These are phyloP conservation scores for Cutaneotrichosporon sp. DNA, from an alignment of 1,284 basidiomycete genomes.

Conservation along the genomic window DNA sequence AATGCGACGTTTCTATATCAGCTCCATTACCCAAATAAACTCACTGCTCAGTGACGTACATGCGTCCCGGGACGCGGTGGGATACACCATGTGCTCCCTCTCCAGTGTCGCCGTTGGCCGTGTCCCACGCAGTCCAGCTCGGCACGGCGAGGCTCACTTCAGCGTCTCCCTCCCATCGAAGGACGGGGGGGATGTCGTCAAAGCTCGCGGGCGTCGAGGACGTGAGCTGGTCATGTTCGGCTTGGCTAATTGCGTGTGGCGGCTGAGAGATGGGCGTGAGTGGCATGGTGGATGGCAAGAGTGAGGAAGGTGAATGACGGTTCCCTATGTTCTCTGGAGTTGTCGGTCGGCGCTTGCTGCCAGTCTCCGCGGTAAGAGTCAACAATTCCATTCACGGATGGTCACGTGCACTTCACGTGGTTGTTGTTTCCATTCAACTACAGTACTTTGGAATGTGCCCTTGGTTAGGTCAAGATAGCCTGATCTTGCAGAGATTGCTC, in stretches of 20 bases:
- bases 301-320: neutral
- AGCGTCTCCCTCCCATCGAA: slow-evolving; percentile 71
- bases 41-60: slow-evolving; percentile 81
- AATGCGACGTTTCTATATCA: slow-evolving; percentile 68
- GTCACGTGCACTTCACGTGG: too few relatives aligned
- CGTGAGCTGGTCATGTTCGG: slow-evolving; percentile 66
- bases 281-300: slow-evolving; percentile 8
- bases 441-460: too few relatives aligned
- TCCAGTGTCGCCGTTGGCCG: neutral
- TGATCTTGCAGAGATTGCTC: too few relatives aligned
- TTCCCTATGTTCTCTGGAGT: neutral
- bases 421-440: too few relatives aligned
- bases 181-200: slow-evolving; percentile 72
- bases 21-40: slow-evolving; percentile 22
- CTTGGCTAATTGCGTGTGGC: slow-evolving; percentile 59
- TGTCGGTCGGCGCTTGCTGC: neutral
- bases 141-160: slow-evolving; percentile 64
- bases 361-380: neutral
- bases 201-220: slow-evolving; percentile 77
- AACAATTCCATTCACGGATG: neutral
- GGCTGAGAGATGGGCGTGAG: slow-evolving; percentile 26
- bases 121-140: slow-evolving; percentile 57
- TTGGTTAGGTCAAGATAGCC: too few relatives aligned
- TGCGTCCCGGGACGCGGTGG: slow-evolving; percentile 59
- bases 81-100: neutral